phyloP scores from a whole-genome alignment of 306 rosid species.

The Cicer yamashitae region DNA sequence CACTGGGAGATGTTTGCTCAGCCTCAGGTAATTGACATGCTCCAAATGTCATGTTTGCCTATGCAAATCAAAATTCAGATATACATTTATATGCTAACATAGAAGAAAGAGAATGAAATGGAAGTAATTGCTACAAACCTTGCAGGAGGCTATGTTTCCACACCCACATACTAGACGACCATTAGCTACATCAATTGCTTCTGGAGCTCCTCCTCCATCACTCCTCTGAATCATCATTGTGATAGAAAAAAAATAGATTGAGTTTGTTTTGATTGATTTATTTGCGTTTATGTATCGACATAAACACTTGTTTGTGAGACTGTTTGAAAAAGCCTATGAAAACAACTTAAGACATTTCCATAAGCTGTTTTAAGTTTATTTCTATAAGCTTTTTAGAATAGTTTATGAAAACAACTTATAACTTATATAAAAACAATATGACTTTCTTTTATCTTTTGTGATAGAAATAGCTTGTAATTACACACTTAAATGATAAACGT shows the following conservation, averaged over 20 bases:
- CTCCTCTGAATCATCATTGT: conserved; percentile 64
- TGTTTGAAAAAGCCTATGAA: too few relatives aligned
- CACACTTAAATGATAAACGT: too few relatives aligned
- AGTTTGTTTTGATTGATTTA: too few relatives aligned
- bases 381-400: too few relatives aligned
- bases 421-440: too few relatives aligned
- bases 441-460: too few relatives aligned
- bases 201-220: conserved; percentile 78
- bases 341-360: too few relatives aligned
- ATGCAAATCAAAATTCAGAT: conserved; percentile 35
- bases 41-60: conserved; percentile 70
- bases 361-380: too few relatives aligned
- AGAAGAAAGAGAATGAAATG: neutral
- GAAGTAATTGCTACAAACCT: conserved; percentile 52
- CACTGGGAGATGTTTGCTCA: conserved; percentile 33
- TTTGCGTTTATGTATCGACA: too few relatives aligned
- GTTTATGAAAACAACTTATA: too few relatives aligned
- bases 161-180: conserved; percentile 76
- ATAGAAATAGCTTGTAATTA: too few relatives aligned
- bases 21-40: conserved; percentile 62
- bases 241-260: neutral
- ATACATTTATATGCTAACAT: neutral
- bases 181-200: conserved; percentile 67
- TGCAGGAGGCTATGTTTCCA: conserved; percentile 63
- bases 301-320: too few relatives aligned